Conservation (phyloP, 2,329 filamentous ascomycete species). For the Biscogniauxia sp. region DNA sequence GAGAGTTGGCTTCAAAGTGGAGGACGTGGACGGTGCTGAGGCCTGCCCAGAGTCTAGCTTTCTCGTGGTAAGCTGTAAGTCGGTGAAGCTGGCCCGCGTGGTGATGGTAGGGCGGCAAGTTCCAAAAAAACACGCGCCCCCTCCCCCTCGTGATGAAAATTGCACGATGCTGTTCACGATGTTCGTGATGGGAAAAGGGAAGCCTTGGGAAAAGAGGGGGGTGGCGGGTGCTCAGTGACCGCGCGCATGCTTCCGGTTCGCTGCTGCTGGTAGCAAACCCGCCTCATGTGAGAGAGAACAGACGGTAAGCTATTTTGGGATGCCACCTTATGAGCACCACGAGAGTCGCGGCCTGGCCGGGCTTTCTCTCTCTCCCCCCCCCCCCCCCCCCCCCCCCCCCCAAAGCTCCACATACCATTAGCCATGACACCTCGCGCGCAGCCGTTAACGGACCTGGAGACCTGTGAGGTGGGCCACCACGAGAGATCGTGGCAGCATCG, state of each 20-base stretch:
- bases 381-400: slow-evolving; percentile 10
- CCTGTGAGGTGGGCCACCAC: slow-evolving; percentile 7
- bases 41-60: neutral
- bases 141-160: neutral
- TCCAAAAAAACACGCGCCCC: neutral
- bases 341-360: slow-evolving; percentile 17
- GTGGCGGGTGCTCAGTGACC: slow-evolving; percentile 8
- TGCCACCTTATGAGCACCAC: slow-evolving; percentile 11
- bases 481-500: slow-evolving; percentile 19
- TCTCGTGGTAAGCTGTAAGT: neutral
- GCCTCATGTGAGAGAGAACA: slow-evolving; percentile 10
- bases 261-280: slow-evolving; percentile 12
- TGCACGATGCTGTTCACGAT: slow-evolving; percentile 2
- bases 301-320: slow-evolving; percentile 6
- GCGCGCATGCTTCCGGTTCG: slow-evolving; percentile 25
- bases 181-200: slow-evolving; percentile 16
- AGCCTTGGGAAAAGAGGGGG: neutral
- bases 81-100: neutral
- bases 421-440: slow-evolving; percentile 19
- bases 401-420: slow-evolving; percentile 23
- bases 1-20: neutral
- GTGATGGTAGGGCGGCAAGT: neutral
- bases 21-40: neutral
- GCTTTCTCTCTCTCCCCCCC: slow-evolving; percentile 2
- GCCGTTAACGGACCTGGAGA: slow-evolving; percentile 23